phyloP scores from a whole-genome alignment of 2,329 filamentous ascomycete genomes.

The Endothia cerciana region DNA sequence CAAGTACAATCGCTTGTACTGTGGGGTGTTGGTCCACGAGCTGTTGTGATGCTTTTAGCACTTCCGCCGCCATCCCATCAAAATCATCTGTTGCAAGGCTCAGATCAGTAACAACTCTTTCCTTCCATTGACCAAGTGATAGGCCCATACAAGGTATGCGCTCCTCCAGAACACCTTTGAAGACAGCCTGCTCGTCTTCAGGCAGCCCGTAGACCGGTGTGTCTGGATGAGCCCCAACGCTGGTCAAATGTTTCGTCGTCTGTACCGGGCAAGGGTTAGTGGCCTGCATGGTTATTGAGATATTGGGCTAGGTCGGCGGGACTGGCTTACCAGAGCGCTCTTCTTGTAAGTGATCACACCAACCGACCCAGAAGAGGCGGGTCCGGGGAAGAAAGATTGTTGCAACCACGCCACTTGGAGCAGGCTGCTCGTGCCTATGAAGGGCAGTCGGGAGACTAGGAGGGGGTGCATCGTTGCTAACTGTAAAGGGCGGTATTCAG shows the following conservation, averaged over 20 bases:
- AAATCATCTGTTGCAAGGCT: neutral
- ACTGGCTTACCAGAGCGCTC: neutral
- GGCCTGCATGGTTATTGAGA: neutral
- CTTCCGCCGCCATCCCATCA: constrained; percentile 1
- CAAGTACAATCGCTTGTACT: constrained; percentile 1
- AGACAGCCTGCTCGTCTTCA: neutral
- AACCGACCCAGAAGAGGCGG: neutral
- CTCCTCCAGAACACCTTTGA: neutral
- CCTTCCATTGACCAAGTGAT: neutral
- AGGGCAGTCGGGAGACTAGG: neutral
- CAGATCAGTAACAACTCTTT: neutral
- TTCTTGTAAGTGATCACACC: constrained; percentile 6
- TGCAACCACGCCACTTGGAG: constrained; percentile 2
- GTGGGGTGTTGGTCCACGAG: neutral
- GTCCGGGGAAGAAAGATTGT: neutral
- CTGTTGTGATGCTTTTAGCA: neutral
- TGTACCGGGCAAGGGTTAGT: neutral
- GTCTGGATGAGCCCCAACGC: neutral
- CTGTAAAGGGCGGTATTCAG: neutral
- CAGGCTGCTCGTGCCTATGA: neutral
- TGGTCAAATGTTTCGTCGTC: neutral
- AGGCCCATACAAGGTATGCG: neutral
- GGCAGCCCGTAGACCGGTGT: constrained; percentile 3
- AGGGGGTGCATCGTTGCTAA: constrained; percentile 3
- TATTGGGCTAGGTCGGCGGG: too few relatives aligned